Base-by-base conservation (phyloP, 345 rosid genomes). In the Lepidium africanum region DNA sequence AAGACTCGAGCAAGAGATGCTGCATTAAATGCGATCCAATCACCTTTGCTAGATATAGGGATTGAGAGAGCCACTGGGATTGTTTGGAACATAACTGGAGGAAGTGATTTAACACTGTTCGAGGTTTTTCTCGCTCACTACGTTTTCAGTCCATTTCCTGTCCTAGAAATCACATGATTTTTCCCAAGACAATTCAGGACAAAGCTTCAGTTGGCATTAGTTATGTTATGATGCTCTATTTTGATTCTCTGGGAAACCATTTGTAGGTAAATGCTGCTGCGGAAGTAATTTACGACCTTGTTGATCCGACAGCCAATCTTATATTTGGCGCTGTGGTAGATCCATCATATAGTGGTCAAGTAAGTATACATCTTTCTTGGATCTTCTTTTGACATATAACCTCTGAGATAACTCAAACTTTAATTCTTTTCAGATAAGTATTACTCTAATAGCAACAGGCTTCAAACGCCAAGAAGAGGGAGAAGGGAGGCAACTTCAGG, bases 1-100 rank as follows among this genome's bases (percentile, higher is more conserved):
- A 88, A 93, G 78, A 85, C 94, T 16, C 87, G 98, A 74, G 98
- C 96, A 65, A 85, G 98, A 83, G 98, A 92, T 78, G 98, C 98
- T 75, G 98, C 98, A 49, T 76, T 93, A 56, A 90, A 88, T 60
- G 97, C 98, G 7, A 93, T 93, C 65, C 98, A 93, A 39, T 93
- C 97, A 58, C 98, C 98, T 63, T 77, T 93, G 36, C 77, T 93
- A 53, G 97, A 93, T 76, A 80, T 93, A 73, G 98, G 98, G 58
- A 93, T 93, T 69, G 97, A 90, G 75, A 85, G 98, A 69, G 97
- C 98, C 45, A 93, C 98, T 59, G 97, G 98, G 49, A 90, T 93
- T 43, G 96, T 93, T 35, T 93, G 98, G 98, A 93, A 90, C 78
- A 93, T 90, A 58, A 93, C 96, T 17, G 98, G 98, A 62, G 98